Evolutionary conservation across 495 filamentous ascomycete genomes (phyloP), one percentile per base, ranked within the genome.

Genomic region (Aspergillus diversus): DNA sequence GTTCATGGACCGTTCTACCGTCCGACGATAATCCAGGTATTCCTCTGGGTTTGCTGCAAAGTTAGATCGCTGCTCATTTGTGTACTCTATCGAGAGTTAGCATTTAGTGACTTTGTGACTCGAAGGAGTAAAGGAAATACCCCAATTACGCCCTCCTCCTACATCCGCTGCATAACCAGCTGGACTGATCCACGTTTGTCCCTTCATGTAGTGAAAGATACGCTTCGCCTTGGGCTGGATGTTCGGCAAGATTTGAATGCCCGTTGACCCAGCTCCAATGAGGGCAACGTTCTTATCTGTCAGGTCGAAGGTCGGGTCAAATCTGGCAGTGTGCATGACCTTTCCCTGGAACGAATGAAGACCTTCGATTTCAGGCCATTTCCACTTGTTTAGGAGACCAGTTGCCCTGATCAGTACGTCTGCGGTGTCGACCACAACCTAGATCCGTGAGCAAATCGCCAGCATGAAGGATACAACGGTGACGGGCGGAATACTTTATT

Each of bases 321-420:
- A 58, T 5, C 8, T 8, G 8, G 59, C 34, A 32, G 27, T 55
- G 57, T 86, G 84, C 13, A 84, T 53, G 12, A 81, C 50, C 50
- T 71, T 71, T 0, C 84, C 84, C 27, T 74, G 66, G 66, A 79
- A 86, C 4, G 69, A 53, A 5, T 81, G 43, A 0, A 83, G 60
- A 1, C 84, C 83, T 31, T 70, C 68, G 15, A 86, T 80, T 5
- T 74, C 51, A 5, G 84, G 84, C 70, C 74, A 85, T 39, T 73
- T 71, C 69, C 76, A 76, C 33, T 72, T 75, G 66, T 86, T 84
- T 61, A 87, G 73, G 7, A 72, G 61, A 7, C 84, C 84, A 6
- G 75, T 72, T 11, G 79, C 79, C 48, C 81, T 73, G 57, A 87
- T 70, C 9, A 86, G 69, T 49, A 84, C 74, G 66, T 87, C 75